Percentiles rank a stretch among this genome's conserved stretches.
Conservation (phyloP, 768 basidiomycete species). For the Pisolithus sp. region DNA sequence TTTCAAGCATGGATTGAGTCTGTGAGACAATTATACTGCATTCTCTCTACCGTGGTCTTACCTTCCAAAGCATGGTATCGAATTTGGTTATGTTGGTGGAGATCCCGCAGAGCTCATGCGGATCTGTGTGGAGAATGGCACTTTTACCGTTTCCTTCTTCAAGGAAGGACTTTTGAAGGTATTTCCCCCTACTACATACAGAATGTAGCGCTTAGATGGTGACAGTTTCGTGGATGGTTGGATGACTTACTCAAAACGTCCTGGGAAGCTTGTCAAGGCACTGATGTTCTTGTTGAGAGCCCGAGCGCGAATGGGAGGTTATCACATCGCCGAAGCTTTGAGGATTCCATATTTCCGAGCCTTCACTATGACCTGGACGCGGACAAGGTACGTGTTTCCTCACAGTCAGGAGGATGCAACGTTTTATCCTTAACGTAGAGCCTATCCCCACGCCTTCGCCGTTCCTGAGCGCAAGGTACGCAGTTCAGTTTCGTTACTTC, state of each 20-base stretch:
- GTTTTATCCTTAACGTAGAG: constrained; percentile 35
- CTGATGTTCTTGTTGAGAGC: constrained; percentile 90
- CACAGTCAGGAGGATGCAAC: too few relatives aligned
- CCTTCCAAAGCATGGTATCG: constrained; percentile 77
- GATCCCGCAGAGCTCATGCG: constrained; percentile 98
- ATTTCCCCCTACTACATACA: constrained; percentile 2
- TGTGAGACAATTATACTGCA: constrained; percentile 40
- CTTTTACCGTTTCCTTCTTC: constrained; percentile 91
- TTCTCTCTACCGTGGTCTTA: constrained; percentile 5
- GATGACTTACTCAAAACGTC: constrained; percentile 93
- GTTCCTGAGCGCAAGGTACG: constrained; percentile 89
- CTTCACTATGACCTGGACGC: constrained; percentile 97
- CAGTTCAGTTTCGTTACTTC: constrained; percentile 2
- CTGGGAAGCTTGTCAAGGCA: constrained; percentile 94
- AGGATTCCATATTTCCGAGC: constrained; percentile 91
- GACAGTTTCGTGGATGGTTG: constrained; percentile 93
- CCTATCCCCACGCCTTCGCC: constrained; percentile 96
- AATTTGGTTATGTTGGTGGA: constrained; percentile 89
- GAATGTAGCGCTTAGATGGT: constrained; percentile 3
- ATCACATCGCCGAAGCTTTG: constrained; percentile 94
- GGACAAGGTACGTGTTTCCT: constrained; percentile 55
- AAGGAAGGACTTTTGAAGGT: constrained; percentile 88
- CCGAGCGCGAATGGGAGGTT: constrained; percentile 97
- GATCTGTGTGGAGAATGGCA: constrained; percentile 97
- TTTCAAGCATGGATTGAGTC: constrained; percentile 94